These are phyloP conservation scores for Pouteria glomerata DNA, from an alignment of 148 eudicot genomes.

Conservation along the genomic window DNA sequence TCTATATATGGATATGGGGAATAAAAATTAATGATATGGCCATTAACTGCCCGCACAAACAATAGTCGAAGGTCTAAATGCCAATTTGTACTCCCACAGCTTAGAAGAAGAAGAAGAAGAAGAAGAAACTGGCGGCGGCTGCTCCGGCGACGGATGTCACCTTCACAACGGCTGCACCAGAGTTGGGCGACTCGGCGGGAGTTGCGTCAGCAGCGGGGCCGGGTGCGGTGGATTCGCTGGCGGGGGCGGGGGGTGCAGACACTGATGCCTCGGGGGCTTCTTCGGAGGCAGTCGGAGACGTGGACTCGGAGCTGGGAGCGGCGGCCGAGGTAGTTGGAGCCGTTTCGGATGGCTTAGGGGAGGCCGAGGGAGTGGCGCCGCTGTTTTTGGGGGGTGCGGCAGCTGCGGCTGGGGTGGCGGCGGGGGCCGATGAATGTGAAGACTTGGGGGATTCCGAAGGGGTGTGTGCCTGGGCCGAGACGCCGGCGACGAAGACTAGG, in stretches of 20 bases:
- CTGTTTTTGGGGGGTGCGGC: constrained; percentile 4
- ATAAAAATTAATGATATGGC: too few species aligned
- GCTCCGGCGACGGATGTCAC: constrained; percentile 9
- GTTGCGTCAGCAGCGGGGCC: not conserved
- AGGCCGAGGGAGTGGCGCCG: too few species aligned
- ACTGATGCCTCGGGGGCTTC: not conserved
- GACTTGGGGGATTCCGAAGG: too few species aligned
- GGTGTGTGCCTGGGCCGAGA: too few species aligned
- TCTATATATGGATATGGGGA: too few species aligned
- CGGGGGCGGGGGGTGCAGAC: not conserved
- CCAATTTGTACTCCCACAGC: too few species aligned
- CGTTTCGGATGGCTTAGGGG: not conserved
- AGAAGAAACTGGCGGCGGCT: constrained; percentile 16
- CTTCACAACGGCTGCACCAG: constrained; percentile 7
- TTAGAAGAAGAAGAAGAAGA: constrained; percentile 20
- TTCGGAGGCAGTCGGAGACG: not conserved
- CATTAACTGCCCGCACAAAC: too few species aligned
- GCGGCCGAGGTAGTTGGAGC: too few species aligned
- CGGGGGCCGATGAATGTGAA: constrained; percentile 10
- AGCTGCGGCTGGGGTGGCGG: not conserved
- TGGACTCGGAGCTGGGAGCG: too few species aligned
- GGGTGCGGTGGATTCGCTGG: too few species aligned
- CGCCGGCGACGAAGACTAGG: constrained; percentile 7
- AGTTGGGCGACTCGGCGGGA: not conserved
- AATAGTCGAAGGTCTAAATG: too few species aligned